Percentiles rank a stretch among this genome's conserved stretches.
Evolutionary conservation across 2,329 filamentous ascomycete species (phyloP).

Genomic region (Periglandula ipomoeae): DNA sequence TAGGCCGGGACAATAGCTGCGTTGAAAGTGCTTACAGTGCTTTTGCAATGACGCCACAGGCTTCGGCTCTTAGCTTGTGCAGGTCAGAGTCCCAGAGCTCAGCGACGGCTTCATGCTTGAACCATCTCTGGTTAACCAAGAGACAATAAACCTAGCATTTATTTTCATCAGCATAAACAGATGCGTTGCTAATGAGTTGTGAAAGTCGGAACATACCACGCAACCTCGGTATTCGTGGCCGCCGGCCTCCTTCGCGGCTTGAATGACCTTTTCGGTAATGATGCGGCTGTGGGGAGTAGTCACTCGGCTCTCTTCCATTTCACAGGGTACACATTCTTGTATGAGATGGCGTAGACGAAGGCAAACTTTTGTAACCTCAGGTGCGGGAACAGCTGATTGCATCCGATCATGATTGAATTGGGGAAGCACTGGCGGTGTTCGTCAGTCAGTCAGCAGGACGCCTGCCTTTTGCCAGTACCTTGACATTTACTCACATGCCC

Average conservation of each 20-base stretch:
- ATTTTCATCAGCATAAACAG: neutral
- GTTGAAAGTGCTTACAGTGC: conserved; percentile 36
- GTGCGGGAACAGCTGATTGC: conserved; percentile 60
- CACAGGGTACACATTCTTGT: conserved; percentile 82
- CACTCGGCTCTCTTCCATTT: conserved; percentile 67
- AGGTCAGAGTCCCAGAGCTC: conserved; percentile 93
- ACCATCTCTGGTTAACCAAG: conserved; percentile 63
- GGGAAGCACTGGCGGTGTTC: conserved; percentile 49
- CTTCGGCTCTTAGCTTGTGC: conserved; percentile 66
- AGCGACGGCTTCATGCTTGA: conserved; percentile 64
- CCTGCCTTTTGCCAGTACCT: neutral
- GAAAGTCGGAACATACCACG: conserved; percentile 39
- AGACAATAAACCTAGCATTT: conserved; percentile 56
- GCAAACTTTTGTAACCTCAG: conserved; percentile 81
- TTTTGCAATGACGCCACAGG: conserved; percentile 91
- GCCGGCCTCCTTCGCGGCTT: conserved; percentile 75
- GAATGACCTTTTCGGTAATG: conserved; percentile 70
- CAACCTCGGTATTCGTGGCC: conserved; percentile 65
- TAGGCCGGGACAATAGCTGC: neutral
- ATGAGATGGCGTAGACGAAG: conserved; percentile 85
- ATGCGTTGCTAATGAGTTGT: neutral
- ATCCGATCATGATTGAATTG: conserved; percentile 47
- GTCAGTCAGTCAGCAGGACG: neutral
- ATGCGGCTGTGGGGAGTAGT: conserved; percentile 75
- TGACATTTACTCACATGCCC: conserved; percentile 29